Evolutionary conservation across 2,329 filamentous ascomycete genomes (phyloP).

Genomic region (Scedosporium apiospermum): DNA sequence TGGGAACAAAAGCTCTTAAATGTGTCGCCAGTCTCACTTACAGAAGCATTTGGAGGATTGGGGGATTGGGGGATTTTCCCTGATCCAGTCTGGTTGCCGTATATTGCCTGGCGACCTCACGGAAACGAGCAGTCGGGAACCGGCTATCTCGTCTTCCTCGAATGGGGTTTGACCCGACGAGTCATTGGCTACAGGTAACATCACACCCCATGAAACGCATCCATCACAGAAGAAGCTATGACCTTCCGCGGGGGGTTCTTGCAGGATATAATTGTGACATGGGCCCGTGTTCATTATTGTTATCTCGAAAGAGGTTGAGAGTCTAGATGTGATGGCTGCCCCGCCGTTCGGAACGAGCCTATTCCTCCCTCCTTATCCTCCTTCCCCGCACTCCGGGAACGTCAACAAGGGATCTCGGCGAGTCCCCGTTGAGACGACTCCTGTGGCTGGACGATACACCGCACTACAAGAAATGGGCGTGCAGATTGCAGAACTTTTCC

Average conservation of each 20-base stretch:
- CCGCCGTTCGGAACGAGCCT: not conserved
- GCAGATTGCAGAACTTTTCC: no score
- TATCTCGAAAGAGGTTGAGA: not conserved
- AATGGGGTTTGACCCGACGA: not conserved
- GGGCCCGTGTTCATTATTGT: not conserved
- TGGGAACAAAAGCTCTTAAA: not conserved
- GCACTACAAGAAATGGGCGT: no score
- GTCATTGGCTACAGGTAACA: not conserved
- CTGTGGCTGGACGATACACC: no score
- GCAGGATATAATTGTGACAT: not conserved
- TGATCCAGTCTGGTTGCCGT: not conserved
- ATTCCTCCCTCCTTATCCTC: not conserved
- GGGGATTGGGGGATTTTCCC: not conserved
- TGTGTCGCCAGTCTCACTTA: not conserved
- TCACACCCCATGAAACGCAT: slow-evolving; percentile 1
- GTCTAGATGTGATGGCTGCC: not conserved
- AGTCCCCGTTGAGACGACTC: no score
- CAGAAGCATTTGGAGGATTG: not conserved
- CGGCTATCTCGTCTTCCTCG: not conserved
- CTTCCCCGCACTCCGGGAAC: no score
- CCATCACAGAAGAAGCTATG: slow-evolving; percentile 1
- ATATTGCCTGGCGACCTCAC: not conserved
- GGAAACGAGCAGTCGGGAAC: not conserved
- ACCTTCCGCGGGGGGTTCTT: not conserved
- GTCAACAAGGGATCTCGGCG: no score